Conservation (phyloP, 208 protist genomes). For the Wallacemonas sp. region DNA sequence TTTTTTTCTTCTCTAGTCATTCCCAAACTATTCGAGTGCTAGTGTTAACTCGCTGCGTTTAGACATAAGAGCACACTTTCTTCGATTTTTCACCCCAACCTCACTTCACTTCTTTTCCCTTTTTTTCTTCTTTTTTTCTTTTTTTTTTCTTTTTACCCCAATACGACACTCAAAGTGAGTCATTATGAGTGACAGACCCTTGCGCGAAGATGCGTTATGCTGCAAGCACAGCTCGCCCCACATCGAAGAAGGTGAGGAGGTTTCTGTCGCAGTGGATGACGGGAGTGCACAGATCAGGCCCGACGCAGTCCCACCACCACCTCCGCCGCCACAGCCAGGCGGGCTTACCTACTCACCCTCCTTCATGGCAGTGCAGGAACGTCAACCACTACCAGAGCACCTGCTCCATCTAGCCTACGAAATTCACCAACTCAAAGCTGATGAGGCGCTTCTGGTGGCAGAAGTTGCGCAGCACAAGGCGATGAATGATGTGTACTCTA, state of each 20-base stretch:
- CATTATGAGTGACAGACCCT: no score
- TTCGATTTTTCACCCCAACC: neutral
- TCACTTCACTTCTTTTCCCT: no score
- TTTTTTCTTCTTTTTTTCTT: no score
- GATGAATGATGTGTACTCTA: slow-evolving; percentile 67
- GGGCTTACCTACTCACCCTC: slow-evolving; percentile 26
- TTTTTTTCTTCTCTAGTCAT: neutral
- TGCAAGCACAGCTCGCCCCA: no score
- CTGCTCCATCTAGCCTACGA: slow-evolving; percentile 48
- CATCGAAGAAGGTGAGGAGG: neutral
- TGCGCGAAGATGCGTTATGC: no score
- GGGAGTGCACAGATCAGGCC: neutral
- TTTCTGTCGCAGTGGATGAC: neutral
- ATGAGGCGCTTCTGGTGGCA: slow-evolving; percentile 44
- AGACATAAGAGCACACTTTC: no score
- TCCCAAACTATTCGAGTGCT: neutral
- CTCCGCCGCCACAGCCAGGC: neutral
- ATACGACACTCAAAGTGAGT: no score
- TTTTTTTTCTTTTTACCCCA: no score
- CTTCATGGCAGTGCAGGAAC: slow-evolving; percentile 26
- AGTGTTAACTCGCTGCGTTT: no score
- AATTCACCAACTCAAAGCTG: slow-evolving; percentile 42
- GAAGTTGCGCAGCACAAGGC: slow-evolving; percentile 52
- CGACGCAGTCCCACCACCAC: neutral
- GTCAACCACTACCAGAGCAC: slow-evolving; percentile 45